A percentile compares a stretch with the other conserved stretches of the same genome.
phyloP scores from a whole-genome alignment of 352 stramenopile species.

The Pythium chondricola region DNA sequence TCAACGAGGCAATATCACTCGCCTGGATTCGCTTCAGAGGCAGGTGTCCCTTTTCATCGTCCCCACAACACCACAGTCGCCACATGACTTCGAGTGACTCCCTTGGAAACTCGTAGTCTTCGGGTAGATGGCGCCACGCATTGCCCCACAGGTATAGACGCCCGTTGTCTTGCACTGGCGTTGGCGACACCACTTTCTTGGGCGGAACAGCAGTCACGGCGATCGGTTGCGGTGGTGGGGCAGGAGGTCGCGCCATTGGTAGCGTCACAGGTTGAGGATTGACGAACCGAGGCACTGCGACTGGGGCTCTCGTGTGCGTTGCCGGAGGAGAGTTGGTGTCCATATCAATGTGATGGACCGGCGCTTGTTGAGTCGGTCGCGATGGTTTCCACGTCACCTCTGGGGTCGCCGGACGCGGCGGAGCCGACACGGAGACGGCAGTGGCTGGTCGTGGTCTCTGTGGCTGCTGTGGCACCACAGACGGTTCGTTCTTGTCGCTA shows the following conservation, averaged over 20 bases:
- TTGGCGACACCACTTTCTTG: background rate
- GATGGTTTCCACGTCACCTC: background rate
- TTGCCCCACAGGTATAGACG: slow-evolving; percentile 22
- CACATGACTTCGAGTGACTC: slow-evolving; percentile 20
- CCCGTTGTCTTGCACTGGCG: background rate
- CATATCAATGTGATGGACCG: too few species aligned
- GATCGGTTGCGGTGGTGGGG: background rate
- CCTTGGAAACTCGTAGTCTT: slow-evolving; percentile 21
- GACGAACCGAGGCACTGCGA: background rate
- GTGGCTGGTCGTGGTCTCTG: too few species aligned
- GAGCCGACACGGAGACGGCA: too few species aligned
- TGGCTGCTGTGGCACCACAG: background rate
- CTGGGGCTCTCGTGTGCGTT: background rate
- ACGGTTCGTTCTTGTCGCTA: background rate
- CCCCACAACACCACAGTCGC: slow-evolving; percentile 23
- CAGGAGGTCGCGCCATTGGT: background rate
- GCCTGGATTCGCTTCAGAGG: slow-evolving; percentile 13
- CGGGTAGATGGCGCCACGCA: slow-evolving; percentile 21
- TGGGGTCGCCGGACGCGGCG: background rate
- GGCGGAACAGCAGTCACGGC: background rate
- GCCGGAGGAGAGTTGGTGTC: background rate
- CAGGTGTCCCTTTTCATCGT: background rate
- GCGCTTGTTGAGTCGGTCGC: too few species aligned
- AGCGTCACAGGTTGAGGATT: background rate
- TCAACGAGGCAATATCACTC: slow-evolving; percentile 11